Conservation (phyloP, 2,329 filamentous ascomycete genomes). For the Hansfordia pulvinata region DNA sequence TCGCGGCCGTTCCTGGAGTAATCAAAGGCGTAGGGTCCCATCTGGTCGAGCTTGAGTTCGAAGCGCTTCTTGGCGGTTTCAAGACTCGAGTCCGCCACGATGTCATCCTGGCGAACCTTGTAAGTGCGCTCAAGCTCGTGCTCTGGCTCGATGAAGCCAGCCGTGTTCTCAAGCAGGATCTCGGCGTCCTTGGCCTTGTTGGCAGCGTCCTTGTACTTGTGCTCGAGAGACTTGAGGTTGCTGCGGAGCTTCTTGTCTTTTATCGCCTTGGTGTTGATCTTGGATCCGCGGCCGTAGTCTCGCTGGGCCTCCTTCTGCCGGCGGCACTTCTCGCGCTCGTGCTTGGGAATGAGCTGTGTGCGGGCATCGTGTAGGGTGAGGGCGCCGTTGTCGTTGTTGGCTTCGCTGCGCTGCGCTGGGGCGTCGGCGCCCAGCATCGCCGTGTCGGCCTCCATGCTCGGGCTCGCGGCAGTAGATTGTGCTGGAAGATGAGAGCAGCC, state of each 20-base stretch:
- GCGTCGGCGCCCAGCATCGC: too few relatives aligned
- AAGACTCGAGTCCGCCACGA: conserved; percentile 58
- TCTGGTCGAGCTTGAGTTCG: conserved; percentile 66
- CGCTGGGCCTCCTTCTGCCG: conserved; percentile 51
- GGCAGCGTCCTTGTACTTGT: conserved; percentile 68
- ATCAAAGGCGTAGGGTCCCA: conserved; percentile 80
- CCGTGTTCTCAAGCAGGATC: conserved; percentile 76
- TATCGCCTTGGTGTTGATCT: conserved; percentile 57
- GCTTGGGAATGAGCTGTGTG: conserved; percentile 36
- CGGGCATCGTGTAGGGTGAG: conserved; percentile 32
- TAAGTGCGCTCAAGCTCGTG: conserved; percentile 82
- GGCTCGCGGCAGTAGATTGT: background rate
- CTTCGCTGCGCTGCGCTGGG: conserved; percentile 18
- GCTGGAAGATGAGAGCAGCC: background rate
- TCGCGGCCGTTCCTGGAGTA: conserved; percentile 85
- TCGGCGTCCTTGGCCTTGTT: conserved; percentile 88
- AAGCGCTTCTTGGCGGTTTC: conserved; percentile 89
- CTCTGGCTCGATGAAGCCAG: conserved; percentile 81
- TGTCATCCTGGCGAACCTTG: conserved; percentile 81
- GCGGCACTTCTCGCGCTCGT: conserved; percentile 35
- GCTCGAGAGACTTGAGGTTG: conserved; percentile 66
- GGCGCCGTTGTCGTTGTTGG: conserved; percentile 36
- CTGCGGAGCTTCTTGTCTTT: conserved; percentile 82
- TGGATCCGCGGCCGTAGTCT: conserved; percentile 72
- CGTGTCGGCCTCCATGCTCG: conserved; percentile 14